These are phyloP conservation scores for Catenaria anguillulae DNA, from an alignment of 371 early-diverging fungal species.

Conservation along the genomic window DNA sequence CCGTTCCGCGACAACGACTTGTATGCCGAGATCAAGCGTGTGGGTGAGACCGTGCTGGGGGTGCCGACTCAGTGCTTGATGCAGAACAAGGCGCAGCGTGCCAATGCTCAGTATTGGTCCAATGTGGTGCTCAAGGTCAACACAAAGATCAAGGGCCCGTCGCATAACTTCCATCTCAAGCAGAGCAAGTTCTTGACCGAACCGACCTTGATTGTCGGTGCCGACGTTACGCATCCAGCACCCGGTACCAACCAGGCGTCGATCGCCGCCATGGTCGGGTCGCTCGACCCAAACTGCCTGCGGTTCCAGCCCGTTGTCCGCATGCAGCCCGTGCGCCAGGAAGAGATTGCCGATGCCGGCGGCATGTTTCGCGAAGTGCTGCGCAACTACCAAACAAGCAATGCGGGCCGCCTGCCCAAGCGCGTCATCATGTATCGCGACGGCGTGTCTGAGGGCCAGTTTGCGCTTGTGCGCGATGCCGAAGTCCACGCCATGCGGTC, in stretches of 20 bases:
- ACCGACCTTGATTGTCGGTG: slow-evolving; percentile 42
- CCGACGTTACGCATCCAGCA: slow-evolving; percentile 44
- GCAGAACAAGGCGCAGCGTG: background rate
- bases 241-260: slow-evolving; percentile 22
- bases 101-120: slow-evolving; percentile 20
- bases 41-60: slow-evolving; percentile 14
- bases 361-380: slow-evolving; percentile 31
- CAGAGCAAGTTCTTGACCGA: slow-evolving; percentile 12
- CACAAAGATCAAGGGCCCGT: slow-evolving; percentile 37
- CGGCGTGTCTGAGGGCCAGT: slow-evolving; percentile 69
- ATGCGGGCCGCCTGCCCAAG: slow-evolving; percentile 19
- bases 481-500: slow-evolving; percentile 65
- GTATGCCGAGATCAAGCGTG: slow-evolving; percentile 14
- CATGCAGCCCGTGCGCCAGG: slow-evolving; percentile 10
- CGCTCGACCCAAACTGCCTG: slow-evolving; percentile 15
- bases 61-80: slow-evolving; percentile 21
- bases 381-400: slow-evolving; percentile 16
- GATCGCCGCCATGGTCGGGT: slow-evolving; percentile 13
- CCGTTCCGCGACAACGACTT: background rate
- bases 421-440: slow-evolving; percentile 55
- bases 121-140: slow-evolving; percentile 37
- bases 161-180: slow-evolving; percentile 16
- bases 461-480: slow-evolving; percentile 49
- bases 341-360: slow-evolving; percentile 34
- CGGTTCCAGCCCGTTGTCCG: slow-evolving; percentile 9